Conservation (phyloP, 768 basidiomycete genomes). For the Tulasnella sp. region DNA sequence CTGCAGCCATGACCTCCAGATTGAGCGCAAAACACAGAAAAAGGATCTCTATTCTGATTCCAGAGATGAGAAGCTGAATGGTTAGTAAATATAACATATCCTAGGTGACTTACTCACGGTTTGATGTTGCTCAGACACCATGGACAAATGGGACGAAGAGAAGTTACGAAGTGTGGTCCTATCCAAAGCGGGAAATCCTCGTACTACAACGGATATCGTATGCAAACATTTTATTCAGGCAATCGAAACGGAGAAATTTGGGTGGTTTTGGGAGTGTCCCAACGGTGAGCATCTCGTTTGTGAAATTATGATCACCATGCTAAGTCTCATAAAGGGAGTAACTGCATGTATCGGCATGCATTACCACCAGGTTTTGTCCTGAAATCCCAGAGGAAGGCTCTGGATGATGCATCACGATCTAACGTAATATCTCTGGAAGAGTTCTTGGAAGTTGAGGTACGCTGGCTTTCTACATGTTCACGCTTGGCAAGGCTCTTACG, state of each 20-base stretch:
- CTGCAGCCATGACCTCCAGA: constrained; percentile 73
- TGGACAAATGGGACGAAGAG: constrained; percentile 96
- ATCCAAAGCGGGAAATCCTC: constrained; percentile 79
- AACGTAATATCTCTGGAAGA: constrained; percentile 87
- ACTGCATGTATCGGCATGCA: constrained; percentile 89
- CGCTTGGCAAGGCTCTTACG: constrained; percentile 1
- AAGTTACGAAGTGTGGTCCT: constrained; percentile 80
- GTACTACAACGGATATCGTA: constrained; percentile 91
- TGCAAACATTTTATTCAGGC: constrained; percentile 97
- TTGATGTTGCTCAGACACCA: constrained; percentile 53
- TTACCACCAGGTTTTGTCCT: constrained; percentile 92
- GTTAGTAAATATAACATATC: constrained; percentile 28
- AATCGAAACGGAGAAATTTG: constrained; percentile 84
- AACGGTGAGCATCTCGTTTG: constrained; percentile 36
- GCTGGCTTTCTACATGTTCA: constrained; percentile 18
- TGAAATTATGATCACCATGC: background rate
- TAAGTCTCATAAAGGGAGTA: constrained; percentile 30
- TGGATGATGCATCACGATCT: constrained; percentile 81
- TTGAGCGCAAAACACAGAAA: constrained; percentile 88
- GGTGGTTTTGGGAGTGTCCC: constrained; percentile 88
- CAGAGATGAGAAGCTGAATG: constrained; percentile 64
- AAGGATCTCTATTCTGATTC: constrained; percentile 85
- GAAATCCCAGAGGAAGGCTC: constrained; percentile 84
- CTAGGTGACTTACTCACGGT: constrained; percentile 20
- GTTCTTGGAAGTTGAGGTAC: constrained; percentile 92